Evolutionary conservation across 1,139 yeast species (phyloP).

Genomic region (Geotrichum klebahnii): DNA sequence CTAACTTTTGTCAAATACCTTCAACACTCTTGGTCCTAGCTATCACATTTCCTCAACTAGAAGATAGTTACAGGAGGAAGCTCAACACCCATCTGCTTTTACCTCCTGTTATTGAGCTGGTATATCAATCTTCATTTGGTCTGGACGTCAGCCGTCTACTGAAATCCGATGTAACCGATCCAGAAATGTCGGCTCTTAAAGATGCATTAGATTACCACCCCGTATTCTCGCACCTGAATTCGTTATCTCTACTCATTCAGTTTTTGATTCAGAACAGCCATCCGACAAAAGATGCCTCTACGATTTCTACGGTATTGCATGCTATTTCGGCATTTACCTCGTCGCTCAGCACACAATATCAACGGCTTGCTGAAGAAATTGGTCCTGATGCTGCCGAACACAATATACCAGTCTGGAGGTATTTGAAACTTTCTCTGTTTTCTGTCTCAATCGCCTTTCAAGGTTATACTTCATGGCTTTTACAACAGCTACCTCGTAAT

Average conservation of each 20-base stretch:
- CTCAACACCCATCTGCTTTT: slow-evolving; percentile 9
- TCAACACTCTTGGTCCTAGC: slow-evolving; percentile 17
- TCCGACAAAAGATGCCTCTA: slow-evolving; percentile 16
- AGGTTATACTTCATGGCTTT: slow-evolving; percentile 47
- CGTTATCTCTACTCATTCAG: slow-evolving; percentile 26
- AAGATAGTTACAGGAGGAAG: slow-evolving; percentile 4
- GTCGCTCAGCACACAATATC: slow-evolving; percentile 17
- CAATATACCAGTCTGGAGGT: slow-evolving; percentile 28
- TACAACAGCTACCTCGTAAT: slow-evolving; percentile 28
- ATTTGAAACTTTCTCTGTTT: slow-evolving; percentile 48
- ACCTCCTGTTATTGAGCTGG: slow-evolving; percentile 5
- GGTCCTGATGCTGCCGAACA: slow-evolving; percentile 18
- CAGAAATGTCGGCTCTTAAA: not conserved
- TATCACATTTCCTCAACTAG: slow-evolving; percentile 17
- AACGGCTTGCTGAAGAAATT: not conserved
- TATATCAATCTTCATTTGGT: slow-evolving; percentile 14
- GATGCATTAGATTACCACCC: slow-evolving; percentile 12
- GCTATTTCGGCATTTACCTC: slow-evolving; percentile 15
- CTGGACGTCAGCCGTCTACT: not conserved
- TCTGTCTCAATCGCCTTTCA: slow-evolving; percentile 53
- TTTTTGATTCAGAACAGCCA: slow-evolving; percentile 22
- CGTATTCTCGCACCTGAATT: slow-evolving; percentile 25
- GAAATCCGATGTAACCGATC: not conserved
- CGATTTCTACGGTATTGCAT: slow-evolving; percentile 16
- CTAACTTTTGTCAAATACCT: slow-evolving; percentile 15